Conservation (phyloP, 495 filamentous ascomycete genomes). For the Penicillium desertorum region DNA sequence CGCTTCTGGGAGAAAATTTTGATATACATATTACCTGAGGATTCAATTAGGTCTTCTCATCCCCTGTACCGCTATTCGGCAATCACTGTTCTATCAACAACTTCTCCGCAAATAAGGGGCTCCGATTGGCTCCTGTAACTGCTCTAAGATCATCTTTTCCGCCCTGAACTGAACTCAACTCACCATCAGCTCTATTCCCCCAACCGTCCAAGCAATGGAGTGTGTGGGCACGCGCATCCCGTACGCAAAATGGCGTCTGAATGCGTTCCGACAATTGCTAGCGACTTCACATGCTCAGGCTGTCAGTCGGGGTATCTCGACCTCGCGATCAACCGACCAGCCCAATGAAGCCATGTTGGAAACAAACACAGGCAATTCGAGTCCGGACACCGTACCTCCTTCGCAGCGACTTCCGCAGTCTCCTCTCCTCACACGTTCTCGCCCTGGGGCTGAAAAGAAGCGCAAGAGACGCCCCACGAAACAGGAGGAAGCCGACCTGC, state of each 20-base stretch:
- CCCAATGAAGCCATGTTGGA: slow-evolving; percentile 7
- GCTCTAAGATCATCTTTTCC: slow-evolving; percentile 13
- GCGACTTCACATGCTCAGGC: slow-evolving; percentile 2
- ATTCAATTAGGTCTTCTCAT: neutral
- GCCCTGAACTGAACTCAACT: slow-evolving; percentile 8
- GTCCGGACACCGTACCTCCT: slow-evolving; percentile 13
- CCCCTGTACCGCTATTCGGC: neutral
- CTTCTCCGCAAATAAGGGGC: slow-evolving; percentile 23
- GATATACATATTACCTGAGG: neutral
- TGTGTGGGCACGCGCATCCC: slow-evolving; percentile 26
- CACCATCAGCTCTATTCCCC: neutral
- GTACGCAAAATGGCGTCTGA: slow-evolving; percentile 40
- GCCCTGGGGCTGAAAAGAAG: slow-evolving; percentile 19
- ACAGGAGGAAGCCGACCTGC: slow-evolving; percentile 37
- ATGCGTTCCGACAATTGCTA: slow-evolving; percentile 31
- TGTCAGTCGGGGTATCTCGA: slow-evolving; percentile 14
- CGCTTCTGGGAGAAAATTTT: neutral
- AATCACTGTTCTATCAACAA: neutral
- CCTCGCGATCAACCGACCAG: slow-evolving; percentile 6
- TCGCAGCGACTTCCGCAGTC: slow-evolving; percentile 47
- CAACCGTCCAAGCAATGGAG: slow-evolving; percentile 27
- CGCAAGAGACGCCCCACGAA: slow-evolving; percentile 41
- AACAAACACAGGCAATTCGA: neutral
- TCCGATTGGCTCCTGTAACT: slow-evolving; percentile 23
- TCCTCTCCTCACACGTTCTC: slow-evolving; percentile 29